Conservation (phyloP, 2,329 filamentous ascomycete genomes). For the Peltaster fructicola region DNA sequence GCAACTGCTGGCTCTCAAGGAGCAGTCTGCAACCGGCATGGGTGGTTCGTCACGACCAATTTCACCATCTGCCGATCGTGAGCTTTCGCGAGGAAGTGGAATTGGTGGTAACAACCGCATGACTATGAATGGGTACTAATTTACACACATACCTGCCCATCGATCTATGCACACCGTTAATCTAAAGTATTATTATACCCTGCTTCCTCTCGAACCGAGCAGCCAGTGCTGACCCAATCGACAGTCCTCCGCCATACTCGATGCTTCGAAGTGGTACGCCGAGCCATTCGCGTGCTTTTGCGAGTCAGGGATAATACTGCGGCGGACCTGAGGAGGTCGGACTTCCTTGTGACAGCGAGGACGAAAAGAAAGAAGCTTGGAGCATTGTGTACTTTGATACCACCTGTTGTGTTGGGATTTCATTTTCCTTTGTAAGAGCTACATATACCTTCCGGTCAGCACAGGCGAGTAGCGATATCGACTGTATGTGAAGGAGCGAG, state of each 20-base stretch:
- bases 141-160: conserved; percentile 8
- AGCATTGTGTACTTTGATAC: background rate
- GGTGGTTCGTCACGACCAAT: conserved; percentile 64
- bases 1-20: conserved; percentile 93
- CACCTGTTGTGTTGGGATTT: background rate
- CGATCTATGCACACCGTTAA: conserved; percentile 6
- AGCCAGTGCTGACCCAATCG: conserved; percentile 5
- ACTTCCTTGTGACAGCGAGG: background rate
- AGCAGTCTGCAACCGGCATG: conserved; percentile 74
- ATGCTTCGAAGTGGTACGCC: conserved; percentile 6
- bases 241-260: conserved; percentile 1
- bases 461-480: no score
- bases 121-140: conserved; percentile 97
- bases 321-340: background rate
- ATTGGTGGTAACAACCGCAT: conserved; percentile 59
- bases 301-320: conserved; percentile 9
- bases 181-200: conserved; percentile 7
- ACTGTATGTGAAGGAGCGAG: no score
- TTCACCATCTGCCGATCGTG: conserved; percentile 82
- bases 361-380: background rate
- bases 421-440: no score
- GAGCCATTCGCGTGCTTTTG: conserved; percentile 10
- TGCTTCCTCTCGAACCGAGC: conserved; percentile 6
- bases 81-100: conserved; percentile 34
- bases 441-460: no score